These are phyloP conservation scores for Penicillium angulare DNA, from an alignment of 495 filamentous ascomycete genomes.

Conservation along the genomic window DNA sequence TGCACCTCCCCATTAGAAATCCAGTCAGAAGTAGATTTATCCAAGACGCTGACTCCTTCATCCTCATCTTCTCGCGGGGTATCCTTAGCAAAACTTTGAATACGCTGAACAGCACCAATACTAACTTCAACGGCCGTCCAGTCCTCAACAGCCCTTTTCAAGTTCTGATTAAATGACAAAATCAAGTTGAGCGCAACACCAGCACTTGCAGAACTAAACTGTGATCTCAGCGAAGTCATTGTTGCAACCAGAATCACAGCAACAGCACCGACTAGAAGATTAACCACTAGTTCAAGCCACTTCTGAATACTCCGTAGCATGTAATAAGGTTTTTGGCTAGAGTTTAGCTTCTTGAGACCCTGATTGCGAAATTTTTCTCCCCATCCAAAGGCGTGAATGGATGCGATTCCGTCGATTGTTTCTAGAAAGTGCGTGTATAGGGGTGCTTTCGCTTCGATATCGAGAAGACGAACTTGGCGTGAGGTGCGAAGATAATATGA, in stretches of 20 bases:
- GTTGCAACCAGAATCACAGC: neutral
- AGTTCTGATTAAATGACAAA: conserved; percentile 43
- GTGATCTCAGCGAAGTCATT: neutral
- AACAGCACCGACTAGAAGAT: conserved; percentile 33
- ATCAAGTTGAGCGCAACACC: conserved; percentile 56
- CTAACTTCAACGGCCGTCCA: neutral
- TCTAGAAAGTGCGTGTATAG: neutral
- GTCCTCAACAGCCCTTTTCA: neutral
- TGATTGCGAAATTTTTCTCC: conserved; percentile 3
- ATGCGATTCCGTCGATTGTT: conserved; percentile 31
- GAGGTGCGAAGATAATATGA: neutral
- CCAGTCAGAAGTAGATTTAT: too few relatives aligned
- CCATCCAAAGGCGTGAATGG: conserved; percentile 52
- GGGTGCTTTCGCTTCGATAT: neutral
- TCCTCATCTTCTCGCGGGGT: neutral
- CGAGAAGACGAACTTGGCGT: neutral
- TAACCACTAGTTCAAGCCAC: conserved; percentile 39
- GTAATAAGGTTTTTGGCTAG: conserved; percentile 40
- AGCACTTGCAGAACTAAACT: conserved; percentile 45
- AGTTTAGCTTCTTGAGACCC: conserved; percentile 18
- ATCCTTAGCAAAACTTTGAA: neutral
- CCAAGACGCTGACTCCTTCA: too few relatives aligned
- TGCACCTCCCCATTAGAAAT: neutral
- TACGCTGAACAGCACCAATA: neutral
- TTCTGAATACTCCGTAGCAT: conserved; percentile 44